Base-by-base conservation (phyloP, 495 filamentous ascomycete species). In the Penicillium pancosmium region DNA sequence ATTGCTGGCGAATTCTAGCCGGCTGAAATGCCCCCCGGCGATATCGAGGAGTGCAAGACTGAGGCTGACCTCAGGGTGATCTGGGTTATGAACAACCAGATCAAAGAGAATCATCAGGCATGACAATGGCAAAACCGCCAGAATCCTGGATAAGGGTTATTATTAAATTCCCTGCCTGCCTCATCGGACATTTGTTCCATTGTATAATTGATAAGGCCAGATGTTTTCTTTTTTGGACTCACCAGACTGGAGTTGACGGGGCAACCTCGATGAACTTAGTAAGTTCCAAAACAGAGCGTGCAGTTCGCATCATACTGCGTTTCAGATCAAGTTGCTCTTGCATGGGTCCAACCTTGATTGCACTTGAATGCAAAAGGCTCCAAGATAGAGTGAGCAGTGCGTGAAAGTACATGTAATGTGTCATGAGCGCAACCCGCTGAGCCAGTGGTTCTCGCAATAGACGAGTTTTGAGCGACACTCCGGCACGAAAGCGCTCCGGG, bases 71-170 rank as follows among this genome's bases (percentile, higher is more conserved):
- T 72, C 69, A 27, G 60, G 55, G 49, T 73, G 68, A 33, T 56
- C 62, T 4, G 68, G 68, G 50, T 75, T 73, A 48, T 73, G 67
- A 25, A 76, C 63, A 3, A 76, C 70, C 6, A 73, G 55, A 41
- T 76, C 71, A 33, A 75, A 75, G 15, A 75, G 58, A 36, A 76
- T 68, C 43, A 74, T 71, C 12, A 74, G 61, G 16, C 66, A 62
- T 6, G 68, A 61, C 13, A 74, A 56, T 13, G 71, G 71, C 2
- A 73, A 66, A 3, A 65, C 52, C 15, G 16, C 52, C 25, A 54
- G 21, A 11, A 54, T 54, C 52, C 52, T 54, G 35, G 31, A 18
- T 12, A 31, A 12, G 27, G 5, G 4, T 1, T 21, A 4, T 46
- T 18, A 46, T 18, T 18, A 23, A 46, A 46, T n/a, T 40, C 8